Base-by-base conservation (phyloP, 1,284 basidiomycete genomes). In the Prillingera fragicola region DNA sequence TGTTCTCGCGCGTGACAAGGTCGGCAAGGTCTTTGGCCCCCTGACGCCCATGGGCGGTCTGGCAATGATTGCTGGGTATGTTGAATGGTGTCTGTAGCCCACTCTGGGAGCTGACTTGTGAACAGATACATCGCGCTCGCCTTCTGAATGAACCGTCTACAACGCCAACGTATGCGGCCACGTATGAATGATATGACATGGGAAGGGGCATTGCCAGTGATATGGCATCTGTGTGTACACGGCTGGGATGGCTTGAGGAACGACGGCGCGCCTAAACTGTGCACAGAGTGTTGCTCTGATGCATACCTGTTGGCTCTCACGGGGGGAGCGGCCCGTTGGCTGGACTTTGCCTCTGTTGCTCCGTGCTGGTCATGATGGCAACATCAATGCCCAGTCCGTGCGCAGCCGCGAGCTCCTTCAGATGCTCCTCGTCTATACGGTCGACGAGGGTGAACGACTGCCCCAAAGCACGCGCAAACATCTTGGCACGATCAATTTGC, bases 11-110 rank as follows among this genome's bases (percentile, higher is more conserved):
- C 70, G 74, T 10, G 80, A 82, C 36, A 64, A 71, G 73, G 80
- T 82, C 56, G 61, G 72, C 52, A 80, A 71, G 58, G 75, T 79
- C 47, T 60, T 87, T 33, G 86, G 85, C 0, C 85, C 84, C 3
- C 66, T 86, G 34, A 88, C 86, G 12, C 87, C 86, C 0, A 53
- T 88, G 15, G 86, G 85, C 3, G 86, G 82, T 3, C 50, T 78
- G 19, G 54, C 79, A 3, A 83, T 87, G 82, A 85, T 87, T 59
- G 79, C 80, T 40, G 86, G 86, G 84, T 87, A 62, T 74, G 82
- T 67, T 12, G 12, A 24, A 19, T 19, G 14, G 26, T 28, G 26
- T 28, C n/a, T 28, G 26, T 9, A 8, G 26, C 8, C 26, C 9
- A 28, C 9, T 28, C 9, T 8, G 9, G 8, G 26, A 28, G 9